phyloP scores from a whole-genome alignment of 148 eudicot species.

The Rhododendron ovatum region DNA sequence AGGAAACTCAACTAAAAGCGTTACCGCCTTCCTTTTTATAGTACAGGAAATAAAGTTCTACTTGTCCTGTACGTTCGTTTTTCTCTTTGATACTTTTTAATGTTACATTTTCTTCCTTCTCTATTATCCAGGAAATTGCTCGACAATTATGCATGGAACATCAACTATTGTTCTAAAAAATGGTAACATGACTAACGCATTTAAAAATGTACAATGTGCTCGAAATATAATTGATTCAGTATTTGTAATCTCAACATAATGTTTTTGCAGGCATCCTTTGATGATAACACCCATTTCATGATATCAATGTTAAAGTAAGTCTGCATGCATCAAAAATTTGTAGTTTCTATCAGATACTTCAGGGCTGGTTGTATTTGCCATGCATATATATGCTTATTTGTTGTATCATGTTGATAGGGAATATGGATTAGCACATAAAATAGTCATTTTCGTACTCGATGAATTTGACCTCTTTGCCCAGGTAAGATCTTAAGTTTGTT shows the following conservation, averaged over 20 bases:
- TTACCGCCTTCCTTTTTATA: background rate
- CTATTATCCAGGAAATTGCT: constrained; percentile 66
- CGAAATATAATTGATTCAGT: constrained; percentile 3
- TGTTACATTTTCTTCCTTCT: constrained; percentile 1
- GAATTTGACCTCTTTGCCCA: constrained; percentile 91
- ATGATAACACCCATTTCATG: constrained; percentile 88
- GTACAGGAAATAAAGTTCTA: background rate
- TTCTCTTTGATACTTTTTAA: constrained; percentile 4
- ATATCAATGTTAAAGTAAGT: constrained; percentile 76
- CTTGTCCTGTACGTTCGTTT: background rate
- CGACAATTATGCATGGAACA: constrained; percentile 81
- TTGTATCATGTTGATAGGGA: constrained; percentile 45
- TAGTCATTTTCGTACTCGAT: constrained; percentile 76
- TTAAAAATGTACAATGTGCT: constrained; percentile 8
- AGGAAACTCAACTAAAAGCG: background rate
- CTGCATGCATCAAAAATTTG: background rate
- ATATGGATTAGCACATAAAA: constrained; percentile 97
- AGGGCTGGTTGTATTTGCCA: background rate
- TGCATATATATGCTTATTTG: background rate
- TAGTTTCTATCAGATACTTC: background rate
- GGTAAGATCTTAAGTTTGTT: constrained; percentile 33
- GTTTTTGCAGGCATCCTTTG: constrained; percentile 75
- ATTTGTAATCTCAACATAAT: constrained; percentile 8
- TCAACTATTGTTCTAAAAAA: constrained; percentile 64
- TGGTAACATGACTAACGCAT: constrained; percentile 48